These are phyloP conservation scores for Inosperma sp. DNA, from an alignment of 768 basidiomycete genomes.

Conservation along the genomic window DNA sequence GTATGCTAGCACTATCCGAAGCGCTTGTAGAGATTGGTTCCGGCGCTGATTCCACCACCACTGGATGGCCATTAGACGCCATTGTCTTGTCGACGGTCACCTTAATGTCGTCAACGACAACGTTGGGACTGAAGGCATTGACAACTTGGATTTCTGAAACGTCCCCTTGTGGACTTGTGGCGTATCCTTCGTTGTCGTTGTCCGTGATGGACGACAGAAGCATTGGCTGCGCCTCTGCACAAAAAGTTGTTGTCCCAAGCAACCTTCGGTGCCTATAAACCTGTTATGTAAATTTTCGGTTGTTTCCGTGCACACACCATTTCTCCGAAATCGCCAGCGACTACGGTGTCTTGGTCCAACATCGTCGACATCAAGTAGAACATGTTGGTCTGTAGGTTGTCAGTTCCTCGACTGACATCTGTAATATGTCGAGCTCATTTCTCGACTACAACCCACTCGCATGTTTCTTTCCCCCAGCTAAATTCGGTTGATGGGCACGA, in stretches of 20 bases:
- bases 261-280: not conserved
- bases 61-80: constrained; percentile 20
- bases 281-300: constrained; percentile 4
- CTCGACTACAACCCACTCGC: too few relatives aligned
- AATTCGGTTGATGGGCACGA: constrained; percentile 54
- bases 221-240: constrained; percentile 8
- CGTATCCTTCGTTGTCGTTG: not conserved
- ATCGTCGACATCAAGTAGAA: too few relatives aligned
- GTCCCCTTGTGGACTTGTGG: not conserved
- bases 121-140: constrained; percentile 5
- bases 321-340: too few relatives aligned
- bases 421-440: constrained; percentile 18
- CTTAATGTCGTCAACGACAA: constrained; percentile 11
- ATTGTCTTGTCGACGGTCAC: constrained; percentile 4
- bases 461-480: constrained; percentile 34
- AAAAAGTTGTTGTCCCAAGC: not conserved
- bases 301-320: not conserved
- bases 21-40: constrained; percentile 37
- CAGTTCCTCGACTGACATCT: constrained; percentile 19
- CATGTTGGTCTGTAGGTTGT: too few relatives aligned
- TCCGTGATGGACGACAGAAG: constrained; percentile 5
- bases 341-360: too few relatives aligned
- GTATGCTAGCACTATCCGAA: constrained; percentile 52
- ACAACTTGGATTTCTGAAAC: constrained; percentile 7
- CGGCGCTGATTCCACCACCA: constrained; percentile 27